Percentiles rank a stretch among this genome's conserved stretches.
Conservation (phyloP, 2,329 filamentous ascomycete genomes). For the Pseudogymnoascus sp. region DNA sequence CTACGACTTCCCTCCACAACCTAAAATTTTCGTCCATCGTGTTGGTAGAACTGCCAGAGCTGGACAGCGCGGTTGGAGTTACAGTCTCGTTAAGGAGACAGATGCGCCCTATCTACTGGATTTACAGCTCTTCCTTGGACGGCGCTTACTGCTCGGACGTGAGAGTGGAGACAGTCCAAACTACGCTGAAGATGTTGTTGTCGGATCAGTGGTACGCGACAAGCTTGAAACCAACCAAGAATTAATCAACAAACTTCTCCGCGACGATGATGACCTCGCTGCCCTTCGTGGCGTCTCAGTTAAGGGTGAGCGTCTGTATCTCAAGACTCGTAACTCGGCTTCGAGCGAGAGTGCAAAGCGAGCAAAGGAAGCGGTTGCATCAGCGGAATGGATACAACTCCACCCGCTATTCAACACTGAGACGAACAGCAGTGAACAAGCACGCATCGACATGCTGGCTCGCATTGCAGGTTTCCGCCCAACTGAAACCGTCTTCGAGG, state of each 20-base stretch:
- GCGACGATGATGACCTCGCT: slow-evolving; percentile 65
- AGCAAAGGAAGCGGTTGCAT: slow-evolving; percentile 66
- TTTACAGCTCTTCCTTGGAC: slow-evolving; percentile 88
- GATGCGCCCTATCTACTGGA: slow-evolving; percentile 91
- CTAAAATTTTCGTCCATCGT: slow-evolving; percentile 93
- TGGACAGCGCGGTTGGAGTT: slow-evolving; percentile 87
- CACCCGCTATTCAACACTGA: slow-evolving; percentile 74
- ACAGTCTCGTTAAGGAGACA: slow-evolving; percentile 79
- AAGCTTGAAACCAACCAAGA: slow-evolving; percentile 69
- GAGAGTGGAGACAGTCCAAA: slow-evolving; percentile 51
- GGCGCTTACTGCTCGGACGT: slow-evolving; percentile 68
- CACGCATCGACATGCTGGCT: slow-evolving; percentile 78
- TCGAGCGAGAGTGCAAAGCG: slow-evolving; percentile 85
- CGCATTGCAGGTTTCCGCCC: slow-evolving; percentile 83
- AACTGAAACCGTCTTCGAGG: slow-evolving; percentile 92
- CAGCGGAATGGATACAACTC: slow-evolving; percentile 62
- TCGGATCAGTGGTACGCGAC: slow-evolving; percentile 67
- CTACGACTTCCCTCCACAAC: slow-evolving; percentile 94
- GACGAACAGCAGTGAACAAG: slow-evolving; percentile 55
- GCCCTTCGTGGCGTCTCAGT: slow-evolving; percentile 63
- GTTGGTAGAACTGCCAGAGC: slow-evolving; percentile 94
- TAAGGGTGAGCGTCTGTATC: slow-evolving; percentile 90
- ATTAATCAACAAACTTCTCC: slow-evolving; percentile 71
- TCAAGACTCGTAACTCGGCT: slow-evolving; percentile 81
- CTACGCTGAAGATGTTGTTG: slow-evolving; percentile 74